These are phyloP conservation scores for Xylaria sp. DNA, from an alignment of 2,329 filamentous ascomycete genomes.

Conservation along the genomic window DNA sequence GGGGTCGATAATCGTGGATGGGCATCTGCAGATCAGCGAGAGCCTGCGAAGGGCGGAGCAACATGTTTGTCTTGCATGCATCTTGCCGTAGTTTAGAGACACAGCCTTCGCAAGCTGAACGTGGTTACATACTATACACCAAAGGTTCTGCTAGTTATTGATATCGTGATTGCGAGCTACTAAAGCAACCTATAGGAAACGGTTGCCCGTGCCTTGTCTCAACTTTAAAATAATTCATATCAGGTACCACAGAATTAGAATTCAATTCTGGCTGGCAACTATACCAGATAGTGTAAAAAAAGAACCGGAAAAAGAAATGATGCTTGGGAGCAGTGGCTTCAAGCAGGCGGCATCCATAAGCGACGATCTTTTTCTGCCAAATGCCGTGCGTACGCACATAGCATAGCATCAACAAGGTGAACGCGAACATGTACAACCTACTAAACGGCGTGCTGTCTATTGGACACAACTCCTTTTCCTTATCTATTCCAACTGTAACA, in stretches of 20 bases:
- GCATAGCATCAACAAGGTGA: background rate
- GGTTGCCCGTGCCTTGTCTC: background rate
- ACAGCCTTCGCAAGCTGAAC: slow-evolving; percentile 12
- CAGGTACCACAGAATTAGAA: background rate
- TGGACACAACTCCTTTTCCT: background rate
- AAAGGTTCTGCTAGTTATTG: background rate
- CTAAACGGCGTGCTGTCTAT: background rate
- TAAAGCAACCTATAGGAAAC: background rate
- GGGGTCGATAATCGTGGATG: background rate
- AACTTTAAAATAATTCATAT: slow-evolving; percentile 1
- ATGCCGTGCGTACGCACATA: background rate
- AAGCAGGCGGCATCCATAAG: slow-evolving; percentile 2
- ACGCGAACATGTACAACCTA: too few relatives aligned
- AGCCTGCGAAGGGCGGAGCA: slow-evolving; percentile 17
- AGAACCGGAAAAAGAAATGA: slow-evolving; percentile 25
- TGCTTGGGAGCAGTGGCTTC: slow-evolving; percentile 8
- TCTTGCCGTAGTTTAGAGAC: slow-evolving; percentile 18
- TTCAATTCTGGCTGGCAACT: background rate
- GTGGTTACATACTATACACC: slow-evolving; percentile 7
- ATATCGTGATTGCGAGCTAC: background rate
- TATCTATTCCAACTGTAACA: background rate
- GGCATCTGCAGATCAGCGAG: slow-evolving; percentile 11
- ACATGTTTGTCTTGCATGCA: slow-evolving; percentile 28
- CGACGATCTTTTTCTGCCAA: slow-evolving; percentile 20
- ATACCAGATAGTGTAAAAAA: background rate